phyloP scores from a whole-genome alignment of 768 basidiomycete genomes.

The Tricholoma saponaceum region DNA sequence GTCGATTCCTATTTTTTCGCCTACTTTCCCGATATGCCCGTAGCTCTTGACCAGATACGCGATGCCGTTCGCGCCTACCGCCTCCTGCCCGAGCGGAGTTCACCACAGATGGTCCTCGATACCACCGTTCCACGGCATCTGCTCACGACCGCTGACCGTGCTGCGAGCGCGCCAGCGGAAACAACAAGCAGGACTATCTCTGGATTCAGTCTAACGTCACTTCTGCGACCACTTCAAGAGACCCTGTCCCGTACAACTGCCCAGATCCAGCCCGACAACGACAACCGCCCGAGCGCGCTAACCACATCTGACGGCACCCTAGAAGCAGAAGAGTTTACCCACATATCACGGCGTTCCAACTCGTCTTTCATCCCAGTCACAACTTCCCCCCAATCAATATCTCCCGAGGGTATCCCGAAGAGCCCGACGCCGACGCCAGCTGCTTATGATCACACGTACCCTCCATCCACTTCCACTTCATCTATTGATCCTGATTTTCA shows the following conservation, averaged over 20 bases:
- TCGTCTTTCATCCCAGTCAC: slow-evolving; percentile 62
- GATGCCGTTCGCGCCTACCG: slow-evolving; percentile 64
- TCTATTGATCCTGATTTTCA: slow-evolving; percentile 42
- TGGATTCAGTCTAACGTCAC: slow-evolving; percentile 58
- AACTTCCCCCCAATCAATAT: slow-evolving; percentile 30
- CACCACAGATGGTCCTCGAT: slow-evolving; percentile 47
- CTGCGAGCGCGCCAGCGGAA: slow-evolving; percentile 33
- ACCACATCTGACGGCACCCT: slow-evolving; percentile 27
- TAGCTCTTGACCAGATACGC: slow-evolving; percentile 78
- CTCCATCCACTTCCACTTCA: slow-evolving; percentile 60
- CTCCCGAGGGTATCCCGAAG: slow-evolving; percentile 9
- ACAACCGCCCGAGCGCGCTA: slow-evolving; percentile 21
- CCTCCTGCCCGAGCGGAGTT: slow-evolving; percentile 26
- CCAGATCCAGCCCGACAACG: slow-evolving; percentile 23
- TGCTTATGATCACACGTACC: slow-evolving; percentile 66
- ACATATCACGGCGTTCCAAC: slow-evolving; percentile 54
- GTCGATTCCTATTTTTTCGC: slow-evolving; percentile 93
- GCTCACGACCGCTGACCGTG: slow-evolving; percentile 33
- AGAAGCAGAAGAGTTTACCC: slow-evolving; percentile 64
- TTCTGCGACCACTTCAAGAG: slow-evolving; percentile 70
- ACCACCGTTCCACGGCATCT: slow-evolving; percentile 49
- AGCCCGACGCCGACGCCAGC: slow-evolving; percentile 20
- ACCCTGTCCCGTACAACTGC: slow-evolving; percentile 25
- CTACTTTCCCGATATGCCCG: slow-evolving; percentile 81
- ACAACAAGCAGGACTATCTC: slow-evolving; percentile 33